Base-by-base conservation (phyloP, 108 stramenopile species). In the Pseudonitzschia delicatissima region DNA sequence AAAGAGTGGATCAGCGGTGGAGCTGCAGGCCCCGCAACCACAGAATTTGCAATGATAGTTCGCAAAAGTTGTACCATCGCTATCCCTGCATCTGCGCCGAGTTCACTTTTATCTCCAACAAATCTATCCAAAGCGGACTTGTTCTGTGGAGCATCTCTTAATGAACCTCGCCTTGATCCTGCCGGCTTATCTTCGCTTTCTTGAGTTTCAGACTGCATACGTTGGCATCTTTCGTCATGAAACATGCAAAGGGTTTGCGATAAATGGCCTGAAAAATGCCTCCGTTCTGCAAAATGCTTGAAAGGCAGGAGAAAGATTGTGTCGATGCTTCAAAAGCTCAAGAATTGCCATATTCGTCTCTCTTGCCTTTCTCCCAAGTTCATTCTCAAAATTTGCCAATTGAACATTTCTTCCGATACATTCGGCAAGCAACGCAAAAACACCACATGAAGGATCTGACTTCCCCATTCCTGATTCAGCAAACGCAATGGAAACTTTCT, bases 381-480 rank as follows among this genome's bases (percentile, higher is more conserved):
- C 87, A 62, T 77, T 77, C 51, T 87, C 81, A 57, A 77, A 79
- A 58, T 85, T 72, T 9, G 82, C 79, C 15, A 94, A 73, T 65
- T 92, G 90, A 64, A 92, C 81, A 59, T 95, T 95, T 5, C 94
- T 84, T n/a, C 91, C 91, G 47, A 92, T 62, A 45, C 89, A 91
- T 59, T 95, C 94, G 7, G 89, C 86, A 0, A 95, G 45, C n/a
- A 95, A 76, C 29, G 84, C 87, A 66, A 90, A 95, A 62, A 95
- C 82, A 18, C 91, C 91, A 60, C 77, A 76, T 8, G 89, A 84
- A 32, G 92, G 82, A 69, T 90, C 89, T 21, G 77, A 77, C 9
- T 73, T 45, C 18, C 70, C 69, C 5, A 71, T 28, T 26, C 49
- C 68, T 25, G 68, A 62, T 51, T 70, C 69, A 21, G 45, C 55